Evolutionary conservation across 164 flowering plant species (phyloP), one percentile per base, ranked within the genome.

Genomic region (Saururus chinensis): DNA sequence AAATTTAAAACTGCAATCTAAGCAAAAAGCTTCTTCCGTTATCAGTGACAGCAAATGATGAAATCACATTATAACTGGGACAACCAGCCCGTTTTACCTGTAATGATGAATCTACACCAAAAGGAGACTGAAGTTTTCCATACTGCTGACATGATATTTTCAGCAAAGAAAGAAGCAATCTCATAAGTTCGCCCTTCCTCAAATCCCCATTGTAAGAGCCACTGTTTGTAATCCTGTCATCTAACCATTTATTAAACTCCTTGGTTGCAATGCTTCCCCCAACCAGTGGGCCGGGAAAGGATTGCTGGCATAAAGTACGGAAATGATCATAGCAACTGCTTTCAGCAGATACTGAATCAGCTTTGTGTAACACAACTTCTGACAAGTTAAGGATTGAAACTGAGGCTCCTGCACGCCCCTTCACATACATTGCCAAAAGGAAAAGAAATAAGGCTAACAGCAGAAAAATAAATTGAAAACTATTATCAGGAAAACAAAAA

Each of bases 111-210:
- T 91, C 96, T 55, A 81, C 66, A 22, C 99, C 97, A 78, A 89
- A 87, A 76, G 96, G 90, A 64, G 97, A 86, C 41, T 97, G 86
- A 54, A 95, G 87, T 74, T 87, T 89, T 56, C 99, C 99, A 77
- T 91, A 89, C 77, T 91, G 83, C 73, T 91, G 99, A 68, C 83
- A 85, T 42, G 88, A 80, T 66, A 95, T 87, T 77, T 81, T 89
- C 14, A 95, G 86, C 81, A 95, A 77, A 26, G 95, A 88, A 37
- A 91, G 79, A 64, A 95, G 93, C 82, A 91, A 61, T 72, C 73
- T 82, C 79, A 84, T 65, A 60, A 64, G 77, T 70, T 84, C 84
- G 6, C 78, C 83, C 64, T 80, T 84, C 60, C 70, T 69, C 40
- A 66, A 69, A 67, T 83, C 84, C 79, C 73, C 68, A 60, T 74